Base-by-base conservation (phyloP, 2,329 filamentous ascomycete species). In the Neofusicoccum ribis region DNA sequence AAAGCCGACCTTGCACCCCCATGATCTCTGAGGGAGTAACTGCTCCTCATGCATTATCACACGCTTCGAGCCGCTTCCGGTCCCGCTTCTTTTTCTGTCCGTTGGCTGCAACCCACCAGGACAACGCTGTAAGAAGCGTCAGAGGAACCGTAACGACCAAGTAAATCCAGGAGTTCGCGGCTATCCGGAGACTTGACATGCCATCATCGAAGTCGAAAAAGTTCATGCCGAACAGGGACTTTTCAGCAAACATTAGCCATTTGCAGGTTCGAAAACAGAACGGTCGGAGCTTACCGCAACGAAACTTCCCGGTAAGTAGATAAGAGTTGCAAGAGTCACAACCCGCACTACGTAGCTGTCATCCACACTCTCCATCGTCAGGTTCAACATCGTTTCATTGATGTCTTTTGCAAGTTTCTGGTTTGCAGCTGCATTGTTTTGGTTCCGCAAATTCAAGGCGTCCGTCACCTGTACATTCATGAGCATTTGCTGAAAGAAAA, bases 201-300 rank as follows among this genome's bases (percentile, higher is more conserved):
- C 11, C 41, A 11, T 49, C 43, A 39, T 39, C 58, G 27, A 49
- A 61, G 14, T 61, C 58, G 14, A 61, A 61, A 20, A 61, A 36
- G 31, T 61, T 61, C 58, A 61, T 61, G 9, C 58, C 58, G 43
- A 61, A 49, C 9, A 61, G 34, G 8, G 58, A 61, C 58, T 61
- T 27, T 31, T 11, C 43, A 23, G 12, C 23, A 17, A 34, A 23
- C 2, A 17, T 58, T 11, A 49, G 20, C 6, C 9, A 6, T 61
- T 54, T 31, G 8, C 17, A 20, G 41, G 5, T 46, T 61, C 17
- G 17, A 12, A 8, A 2, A 49, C 31, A 3, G 6, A 23, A 23
- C 23, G n/a, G 15, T 4, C 47, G 2, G 15, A 17, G 14, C 58
- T 47, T 20, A 61, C 58, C 15, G 58, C 58, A 11, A 61, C 44